Conservation (phyloP, 2,329 filamentous ascomycete genomes). For the Scolecobasidium constrictum region DNA sequence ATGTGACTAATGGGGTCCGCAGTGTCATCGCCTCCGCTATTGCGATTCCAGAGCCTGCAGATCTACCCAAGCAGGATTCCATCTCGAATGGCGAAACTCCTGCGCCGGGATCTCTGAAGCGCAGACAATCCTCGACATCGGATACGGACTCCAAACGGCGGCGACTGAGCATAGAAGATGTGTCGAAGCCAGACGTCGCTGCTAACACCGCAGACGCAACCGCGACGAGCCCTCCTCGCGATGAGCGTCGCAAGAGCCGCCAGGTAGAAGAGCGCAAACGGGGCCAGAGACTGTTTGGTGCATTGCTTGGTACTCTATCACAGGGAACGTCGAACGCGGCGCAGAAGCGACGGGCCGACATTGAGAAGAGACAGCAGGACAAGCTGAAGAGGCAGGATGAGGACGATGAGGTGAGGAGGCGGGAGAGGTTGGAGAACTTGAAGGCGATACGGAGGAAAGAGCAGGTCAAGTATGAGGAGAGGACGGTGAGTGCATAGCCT, state of each 20-base stretch:
- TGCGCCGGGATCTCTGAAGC: constrained; percentile 27
- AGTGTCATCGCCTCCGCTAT: constrained; percentile 43
- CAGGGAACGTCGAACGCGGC: constrained; percentile 55
- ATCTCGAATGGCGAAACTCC: constrained; percentile 19
- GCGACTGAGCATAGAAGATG: constrained; percentile 30
- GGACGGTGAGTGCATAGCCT: constrained; percentile 49
- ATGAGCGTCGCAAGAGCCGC: constrained; percentile 32
- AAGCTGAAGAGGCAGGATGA: constrained; percentile 62
- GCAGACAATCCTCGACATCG: constrained; percentile 42
- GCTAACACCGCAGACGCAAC: constrained; percentile 12
- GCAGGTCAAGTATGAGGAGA: constrained; percentile 64
- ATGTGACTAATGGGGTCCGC: constrained; percentile 3
- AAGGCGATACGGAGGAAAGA: constrained; percentile 51
- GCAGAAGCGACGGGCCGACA: constrained; percentile 62
- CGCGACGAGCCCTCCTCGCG: constrained; percentile 14
- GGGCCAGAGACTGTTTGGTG: constrained; percentile 76
- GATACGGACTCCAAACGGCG: constrained; percentile 43
- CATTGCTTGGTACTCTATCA: constrained; percentile 65
- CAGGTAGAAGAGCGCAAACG: constrained; percentile 71
- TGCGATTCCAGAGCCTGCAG: constrained; percentile 35
- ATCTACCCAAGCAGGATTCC: constrained; percentile 16
- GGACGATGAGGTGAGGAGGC: constrained; percentile 52
- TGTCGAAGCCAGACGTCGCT: constrained; percentile 11
- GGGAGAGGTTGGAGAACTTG: constrained; percentile 54
- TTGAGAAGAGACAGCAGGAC: constrained; percentile 71